Conservation (phyloP, 1,284 basidiomycete genomes). For the Fomitopsis palustris region DNA sequence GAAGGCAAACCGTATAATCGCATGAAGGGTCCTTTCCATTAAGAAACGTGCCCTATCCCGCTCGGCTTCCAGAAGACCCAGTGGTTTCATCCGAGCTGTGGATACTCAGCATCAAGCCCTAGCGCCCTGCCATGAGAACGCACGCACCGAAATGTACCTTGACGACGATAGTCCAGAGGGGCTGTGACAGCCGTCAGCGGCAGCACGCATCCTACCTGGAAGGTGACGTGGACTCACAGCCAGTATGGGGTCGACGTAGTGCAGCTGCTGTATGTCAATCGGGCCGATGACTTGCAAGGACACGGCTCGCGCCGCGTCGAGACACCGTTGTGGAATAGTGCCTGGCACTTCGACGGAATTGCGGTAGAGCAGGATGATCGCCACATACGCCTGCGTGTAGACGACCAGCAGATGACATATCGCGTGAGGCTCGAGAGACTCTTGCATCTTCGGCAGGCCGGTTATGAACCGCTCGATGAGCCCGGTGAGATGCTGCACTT, state of each 20-base stretch:
- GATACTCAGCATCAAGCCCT: not conserved
- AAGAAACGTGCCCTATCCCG: not conserved
- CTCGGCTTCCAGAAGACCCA: not conserved
- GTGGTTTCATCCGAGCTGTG: not conserved
- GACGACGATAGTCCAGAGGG: not conserved
- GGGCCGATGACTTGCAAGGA: conserved; percentile 17
- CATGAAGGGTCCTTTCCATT: not conserved
- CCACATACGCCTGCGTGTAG: conserved; percentile 32
- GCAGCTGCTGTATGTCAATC: conserved; percentile 12
- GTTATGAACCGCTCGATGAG: conserved; percentile 27
- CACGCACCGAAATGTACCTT: not conserved
- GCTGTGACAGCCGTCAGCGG: not conserved
- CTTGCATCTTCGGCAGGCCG: conserved; percentile 19
- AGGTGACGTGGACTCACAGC: conserved; percentile 18
- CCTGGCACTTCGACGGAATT: conserved; percentile 21
- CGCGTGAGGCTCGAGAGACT: conserved; percentile 9
- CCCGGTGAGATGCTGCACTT: conserved; percentile 25
- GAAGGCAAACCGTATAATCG: not conserved
- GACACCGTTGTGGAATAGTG: conserved; percentile 18
- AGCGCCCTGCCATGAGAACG: not conserved
- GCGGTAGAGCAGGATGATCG: conserved; percentile 34
- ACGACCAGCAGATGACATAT: conserved; percentile 26
- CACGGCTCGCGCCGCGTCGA: conserved; percentile 25
- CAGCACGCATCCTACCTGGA: no score
- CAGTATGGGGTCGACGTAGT: conserved; percentile 27